phyloP scores from a whole-genome alignment of 2,329 filamentous ascomycete genomes.

The Peltaster fructicola region DNA sequence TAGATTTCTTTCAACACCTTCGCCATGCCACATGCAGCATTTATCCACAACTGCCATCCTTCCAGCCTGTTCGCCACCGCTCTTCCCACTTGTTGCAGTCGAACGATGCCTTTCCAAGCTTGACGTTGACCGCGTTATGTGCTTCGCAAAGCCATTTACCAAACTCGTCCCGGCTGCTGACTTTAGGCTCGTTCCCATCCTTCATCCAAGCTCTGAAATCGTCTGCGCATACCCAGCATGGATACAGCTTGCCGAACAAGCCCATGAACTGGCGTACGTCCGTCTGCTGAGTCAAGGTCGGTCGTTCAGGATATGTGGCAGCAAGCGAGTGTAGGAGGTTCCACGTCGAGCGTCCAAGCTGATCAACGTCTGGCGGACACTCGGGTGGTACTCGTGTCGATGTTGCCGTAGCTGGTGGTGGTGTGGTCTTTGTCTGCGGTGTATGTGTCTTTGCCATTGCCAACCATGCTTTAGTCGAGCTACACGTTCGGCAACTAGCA shows the following conservation, averaged over 20 bases:
- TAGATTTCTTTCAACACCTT: slow-evolving; percentile 3
- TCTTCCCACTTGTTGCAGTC: slow-evolving; percentile 86
- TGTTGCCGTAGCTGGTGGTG: slow-evolving; percentile 17
- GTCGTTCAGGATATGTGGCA: slow-evolving; percentile 60
- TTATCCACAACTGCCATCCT: slow-evolving; percentile 47
- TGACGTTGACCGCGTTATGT: slow-evolving; percentile 74
- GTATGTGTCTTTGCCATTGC: slow-evolving; percentile 30
- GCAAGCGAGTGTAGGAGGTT: slow-evolving; percentile 85
- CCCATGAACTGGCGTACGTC: slow-evolving; percentile 64
- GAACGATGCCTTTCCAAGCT: slow-evolving; percentile 79
- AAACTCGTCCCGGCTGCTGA: slow-evolving; percentile 48
- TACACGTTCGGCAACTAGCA: slow-evolving; percentile 53
- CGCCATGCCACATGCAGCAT: slow-evolving; percentile 1
- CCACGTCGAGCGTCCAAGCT: slow-evolving; percentile 76
- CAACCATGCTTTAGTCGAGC: slow-evolving; percentile 40
- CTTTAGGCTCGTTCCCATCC: slow-evolving; percentile 45
- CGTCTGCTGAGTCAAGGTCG: slow-evolving; percentile 49
- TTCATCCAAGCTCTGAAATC: slow-evolving; percentile 75
- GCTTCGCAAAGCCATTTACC: slow-evolving; percentile 70
- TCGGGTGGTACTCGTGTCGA: slow-evolving; percentile 33
- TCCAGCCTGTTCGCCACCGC: slow-evolving; percentile 84
- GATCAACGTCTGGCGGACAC: slow-evolving; percentile 81
- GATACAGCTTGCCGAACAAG: slow-evolving; percentile 74
- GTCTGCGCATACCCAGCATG: slow-evolving; percentile 87
- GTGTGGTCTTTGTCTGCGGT: slow-evolving; percentile 15